Base-by-base conservation (phyloP, 2,329 filamentous ascomycete species). In the Ceratocystis papillata region DNA sequence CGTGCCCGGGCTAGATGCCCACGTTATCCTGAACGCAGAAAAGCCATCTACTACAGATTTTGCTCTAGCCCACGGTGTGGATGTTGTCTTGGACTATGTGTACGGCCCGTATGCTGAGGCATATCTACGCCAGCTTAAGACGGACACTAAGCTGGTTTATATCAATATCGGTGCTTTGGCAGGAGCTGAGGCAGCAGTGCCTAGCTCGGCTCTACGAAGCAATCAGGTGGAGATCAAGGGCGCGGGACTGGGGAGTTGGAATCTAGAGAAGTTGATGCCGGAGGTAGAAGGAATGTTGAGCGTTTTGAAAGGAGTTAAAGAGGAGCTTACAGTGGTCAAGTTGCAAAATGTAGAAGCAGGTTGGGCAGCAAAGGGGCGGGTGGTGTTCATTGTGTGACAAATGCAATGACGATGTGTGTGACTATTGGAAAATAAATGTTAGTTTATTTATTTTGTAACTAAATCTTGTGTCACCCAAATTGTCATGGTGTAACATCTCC, bases 21-120 rank as follows among this genome's bases (percentile, higher is more conserved):
- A 25, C 1, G 55, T 63, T 17, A 25, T 57, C 5, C 48, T 66
- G n/a, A 37, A 30, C 3, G 44, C 20, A 1, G 30, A 50, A 48
- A n/a, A 20, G 17, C 30, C 37, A 7, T 46, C 28, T 8, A 2
- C 10, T 15, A 20, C 37, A 25, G 8, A 68, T 20, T 64, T 63
- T 57, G 41, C 59, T 17, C 17, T 5, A 12, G 65, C 79, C 0
- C 77, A 75, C 1, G 76, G 78, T 45, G 78, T 78, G 41, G 81
- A 85, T 68, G 75, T 84, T 2, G 76, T 85, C 2, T 73, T 85
- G 1, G 82, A 85, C 70, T 85, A 83, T 70, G 73, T 85, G 6
- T 84, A 81, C 72, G 82, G 82, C 0, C 73, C 76, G 0, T 74
- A 77, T 17, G 72, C 77, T 0, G 69, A 75, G 10, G 75, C 76